These are phyloP conservation scores for Pseudogymnoascus sp. DNA, from an alignment of 2,329 filamentous ascomycete genomes.

Conservation along the genomic window DNA sequence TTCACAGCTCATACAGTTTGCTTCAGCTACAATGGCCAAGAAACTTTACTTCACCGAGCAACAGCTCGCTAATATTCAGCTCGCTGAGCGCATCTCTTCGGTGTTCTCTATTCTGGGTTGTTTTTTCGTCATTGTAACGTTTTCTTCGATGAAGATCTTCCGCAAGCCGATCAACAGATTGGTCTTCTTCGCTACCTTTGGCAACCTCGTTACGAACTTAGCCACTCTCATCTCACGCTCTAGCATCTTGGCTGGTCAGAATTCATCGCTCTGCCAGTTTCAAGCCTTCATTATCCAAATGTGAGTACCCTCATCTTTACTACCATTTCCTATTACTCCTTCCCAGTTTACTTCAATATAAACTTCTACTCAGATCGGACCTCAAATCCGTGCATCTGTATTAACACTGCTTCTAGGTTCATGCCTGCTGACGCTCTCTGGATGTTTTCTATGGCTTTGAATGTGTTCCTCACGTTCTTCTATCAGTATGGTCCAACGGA, in stretches of 20 bases:
- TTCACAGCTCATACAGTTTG: background rate
- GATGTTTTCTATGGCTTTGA: conserved; percentile 75
- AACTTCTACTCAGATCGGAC: background rate
- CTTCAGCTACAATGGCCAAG: conserved; percentile 32
- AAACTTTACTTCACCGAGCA: background rate
- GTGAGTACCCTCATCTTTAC: conserved; percentile 40
- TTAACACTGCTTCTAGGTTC: conserved; percentile 47
- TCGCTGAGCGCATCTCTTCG: conserved; percentile 33
- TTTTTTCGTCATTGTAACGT: conserved; percentile 64
- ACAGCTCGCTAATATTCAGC: background rate
- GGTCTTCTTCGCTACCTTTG: conserved; percentile 76
- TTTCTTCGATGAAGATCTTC: conserved; percentile 52
- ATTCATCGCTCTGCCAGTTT: conserved; percentile 49
- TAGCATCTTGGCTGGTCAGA: conserved; percentile 38
- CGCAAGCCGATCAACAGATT: conserved; percentile 80
- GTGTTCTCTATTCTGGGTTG: conserved; percentile 46
- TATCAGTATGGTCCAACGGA: no score
- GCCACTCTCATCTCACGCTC: conserved; percentile 65
- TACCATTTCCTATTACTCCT: background rate
- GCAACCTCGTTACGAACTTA: conserved; percentile 70
- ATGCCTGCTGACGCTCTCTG: conserved; percentile 69
- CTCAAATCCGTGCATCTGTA: background rate
- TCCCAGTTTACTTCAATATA: background rate
- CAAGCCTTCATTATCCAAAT: conserved; percentile 78
- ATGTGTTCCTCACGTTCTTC: conserved; percentile 74